These are phyloP conservation scores for Chaetoceros muelleri DNA, from an alignment of 108 stramenopile species.

Conservation along the genomic window DNA sequence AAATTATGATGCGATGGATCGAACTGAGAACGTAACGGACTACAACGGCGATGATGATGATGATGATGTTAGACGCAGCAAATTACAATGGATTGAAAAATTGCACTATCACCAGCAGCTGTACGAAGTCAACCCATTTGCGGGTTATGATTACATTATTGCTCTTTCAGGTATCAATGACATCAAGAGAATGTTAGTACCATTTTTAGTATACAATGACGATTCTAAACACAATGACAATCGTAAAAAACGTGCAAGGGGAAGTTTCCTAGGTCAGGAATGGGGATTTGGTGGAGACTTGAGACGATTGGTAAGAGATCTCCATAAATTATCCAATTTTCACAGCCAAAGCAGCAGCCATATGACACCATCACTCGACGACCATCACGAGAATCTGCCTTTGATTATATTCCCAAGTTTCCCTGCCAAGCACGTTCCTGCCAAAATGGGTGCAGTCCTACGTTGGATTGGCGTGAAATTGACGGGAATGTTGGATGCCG, in stretches of 20 bases:
- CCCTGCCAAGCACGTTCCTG: slow-evolving; percentile 1
- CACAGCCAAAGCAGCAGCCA: not conserved
- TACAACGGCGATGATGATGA: not conserved
- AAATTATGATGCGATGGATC: not conserved
- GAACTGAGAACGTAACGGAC: not conserved
- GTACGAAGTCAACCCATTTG: not conserved
- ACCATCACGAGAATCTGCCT: not conserved
- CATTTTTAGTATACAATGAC: not conserved
- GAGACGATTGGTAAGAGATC: not conserved
- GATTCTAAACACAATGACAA: not conserved
- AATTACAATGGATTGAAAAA: not conserved
- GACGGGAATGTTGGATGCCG: not conserved
- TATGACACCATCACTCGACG: not conserved
- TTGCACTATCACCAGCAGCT: not conserved
- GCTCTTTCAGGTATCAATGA: not conserved
- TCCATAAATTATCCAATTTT: not conserved
- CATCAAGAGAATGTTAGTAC: not conserved
- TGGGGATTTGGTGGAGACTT: slow-evolving; percentile 2
- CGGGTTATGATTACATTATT: not conserved
- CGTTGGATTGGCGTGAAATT: not conserved
- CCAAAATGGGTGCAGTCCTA: not conserved
- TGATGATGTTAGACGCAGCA: not conserved
- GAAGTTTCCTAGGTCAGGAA: not conserved
- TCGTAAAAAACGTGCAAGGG: not conserved
- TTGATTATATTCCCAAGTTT: not conserved